Percentiles rank a stretch among this genome's conserved stretches.
phyloP scores from a whole-genome alignment of 306 rosid species.

The Arachis hypogaea region DNA sequence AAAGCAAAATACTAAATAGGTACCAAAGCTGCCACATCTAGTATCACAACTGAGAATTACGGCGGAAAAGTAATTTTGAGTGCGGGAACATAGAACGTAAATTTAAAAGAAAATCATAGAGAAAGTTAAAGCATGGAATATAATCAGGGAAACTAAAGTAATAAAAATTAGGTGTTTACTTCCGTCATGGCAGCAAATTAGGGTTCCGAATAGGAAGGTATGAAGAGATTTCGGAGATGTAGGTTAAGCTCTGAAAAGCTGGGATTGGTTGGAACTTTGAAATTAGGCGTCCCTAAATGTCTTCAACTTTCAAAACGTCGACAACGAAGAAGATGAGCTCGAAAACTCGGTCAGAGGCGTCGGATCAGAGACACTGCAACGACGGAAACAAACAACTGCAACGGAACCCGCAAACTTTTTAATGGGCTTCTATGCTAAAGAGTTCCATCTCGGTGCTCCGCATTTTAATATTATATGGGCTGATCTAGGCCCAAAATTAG shows the following conservation, averaged over 20 bases:
- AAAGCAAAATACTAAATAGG: not conserved
- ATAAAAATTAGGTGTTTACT: constrained; percentile 46
- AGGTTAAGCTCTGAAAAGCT: not conserved
- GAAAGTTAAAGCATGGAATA: not conserved
- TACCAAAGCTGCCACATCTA: no score
- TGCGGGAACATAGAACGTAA: not conserved
- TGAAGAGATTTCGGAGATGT: not conserved
- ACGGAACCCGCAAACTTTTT: no score
- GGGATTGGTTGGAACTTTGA: not conserved
- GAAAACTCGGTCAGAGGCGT: not conserved
- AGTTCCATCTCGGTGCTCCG: no score
- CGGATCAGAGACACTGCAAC: not conserved
- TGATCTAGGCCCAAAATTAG: no score
- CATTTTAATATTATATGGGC: no score
- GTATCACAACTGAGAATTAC: no score
- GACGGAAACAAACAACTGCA: not conserved
- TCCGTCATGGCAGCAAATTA: constrained; percentile 71
- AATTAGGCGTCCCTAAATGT: not conserved
- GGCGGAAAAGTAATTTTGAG: no score
- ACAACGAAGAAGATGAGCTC: not conserved
- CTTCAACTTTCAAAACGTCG: not conserved
- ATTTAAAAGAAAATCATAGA: not conserved
- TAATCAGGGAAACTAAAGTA: not conserved
- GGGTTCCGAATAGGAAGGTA: constrained; percentile 34
- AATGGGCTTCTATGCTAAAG: not conserved